These are phyloP conservation scores for Penicillium desertorum DNA, from an alignment of 495 filamentous ascomycete species.

Conservation along the genomic window DNA sequence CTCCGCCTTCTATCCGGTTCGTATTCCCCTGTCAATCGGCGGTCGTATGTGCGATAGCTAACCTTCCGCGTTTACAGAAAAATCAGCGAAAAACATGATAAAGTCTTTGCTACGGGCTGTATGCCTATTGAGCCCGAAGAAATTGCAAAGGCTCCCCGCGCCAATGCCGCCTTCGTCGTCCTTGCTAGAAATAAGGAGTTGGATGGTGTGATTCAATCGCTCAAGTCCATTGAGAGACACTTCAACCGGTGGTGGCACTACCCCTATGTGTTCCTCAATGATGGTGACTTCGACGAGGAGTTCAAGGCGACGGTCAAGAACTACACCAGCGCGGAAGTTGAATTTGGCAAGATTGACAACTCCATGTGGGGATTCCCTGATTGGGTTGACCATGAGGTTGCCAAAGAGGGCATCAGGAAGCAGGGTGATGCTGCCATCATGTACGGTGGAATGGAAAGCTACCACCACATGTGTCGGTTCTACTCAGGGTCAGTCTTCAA, in stretches of 20 bases:
- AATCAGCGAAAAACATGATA: slow-evolving; percentile 97
- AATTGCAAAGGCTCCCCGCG: slow-evolving; percentile 64
- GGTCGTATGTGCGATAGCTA: slow-evolving; percentile 11
- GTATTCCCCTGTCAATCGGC: slow-evolving; percentile 21
- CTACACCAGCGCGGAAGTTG: slow-evolving; percentile 80
- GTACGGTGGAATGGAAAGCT: slow-evolving; percentile 99
- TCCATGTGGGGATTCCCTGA: slow-evolving; percentile 96
- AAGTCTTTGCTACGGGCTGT: slow-evolving; percentile 92
- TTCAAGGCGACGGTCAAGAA: slow-evolving; percentile 89
- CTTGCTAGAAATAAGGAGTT: slow-evolving; percentile 95
- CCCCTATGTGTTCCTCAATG: slow-evolving; percentile 98
- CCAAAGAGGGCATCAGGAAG: slow-evolving; percentile 91
- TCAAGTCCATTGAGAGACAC: slow-evolving; percentile 97
- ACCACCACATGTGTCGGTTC: slow-evolving; percentile 97
- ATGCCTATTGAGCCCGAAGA: slow-evolving; percentile 54
- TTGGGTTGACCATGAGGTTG: slow-evolving; percentile 90
- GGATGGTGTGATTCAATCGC: slow-evolving; percentile 90
- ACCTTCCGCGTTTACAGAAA: slow-evolving; percentile 55
- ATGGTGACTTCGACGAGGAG: slow-evolving; percentile 89
- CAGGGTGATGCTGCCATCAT: slow-evolving; percentile 98
- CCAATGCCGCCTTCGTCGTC: slow-evolving; percentile 94
- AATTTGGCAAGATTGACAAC: slow-evolving; percentile 92
- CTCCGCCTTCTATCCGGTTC: slow-evolving; percentile 89
- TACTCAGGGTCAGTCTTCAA: slow-evolving; percentile 78
- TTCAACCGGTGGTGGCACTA: slow-evolving; percentile 99